phyloP scores from a whole-genome alignment of 2,329 filamentous ascomycete genomes.

The Botrytis paeoniae region DNA sequence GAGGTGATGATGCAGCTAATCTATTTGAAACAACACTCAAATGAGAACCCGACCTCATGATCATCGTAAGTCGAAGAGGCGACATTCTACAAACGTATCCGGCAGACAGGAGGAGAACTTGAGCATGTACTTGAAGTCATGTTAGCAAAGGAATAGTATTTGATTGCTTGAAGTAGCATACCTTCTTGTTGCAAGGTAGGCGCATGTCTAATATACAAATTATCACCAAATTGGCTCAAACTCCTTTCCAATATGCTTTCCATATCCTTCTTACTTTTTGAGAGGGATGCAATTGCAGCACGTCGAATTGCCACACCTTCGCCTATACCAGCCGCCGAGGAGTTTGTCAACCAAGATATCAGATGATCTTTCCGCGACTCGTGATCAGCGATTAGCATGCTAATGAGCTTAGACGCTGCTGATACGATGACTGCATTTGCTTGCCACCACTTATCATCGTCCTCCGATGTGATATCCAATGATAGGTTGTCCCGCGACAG shows the following conservation, averaged over 20 bases:
- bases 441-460: conserved; percentile 36
- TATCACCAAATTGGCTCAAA: conserved; percentile 75
- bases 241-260: conserved; percentile 62
- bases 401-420: conserved; percentile 57
- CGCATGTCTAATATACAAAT: conserved; percentile 80
- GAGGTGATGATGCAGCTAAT: conserved; percentile 70
- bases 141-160: conserved; percentile 26
- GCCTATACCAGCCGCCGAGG: conserved; percentile 63
- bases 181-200: conserved; percentile 87
- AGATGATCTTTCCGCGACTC: conserved; percentile 52
- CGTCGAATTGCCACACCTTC: conserved; percentile 64
- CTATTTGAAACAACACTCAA: conserved; percentile 81
- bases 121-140: conserved; percentile 64
- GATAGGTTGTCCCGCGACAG: conserved; percentile 33
- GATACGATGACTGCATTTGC: conserved; percentile 44
- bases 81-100: conserved; percentile 70
- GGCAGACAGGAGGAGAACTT: conserved; percentile 72
- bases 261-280: conserved; percentile 50
- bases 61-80: conserved; percentile 62
- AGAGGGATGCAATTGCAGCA: conserved; percentile 59
- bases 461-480: conserved; percentile 28
- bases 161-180: conserved; percentile 40
- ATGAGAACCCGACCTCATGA: conserved; percentile 70
- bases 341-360: conserved; percentile 61
- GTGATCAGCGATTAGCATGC: conserved; percentile 47